Percentiles rank a stretch among this genome's conserved stretches.
These are phyloP conservation scores for Monosporascus cannonballus DNA, from an alignment of 2,329 filamentous ascomycete species.

Conservation along the genomic window DNA sequence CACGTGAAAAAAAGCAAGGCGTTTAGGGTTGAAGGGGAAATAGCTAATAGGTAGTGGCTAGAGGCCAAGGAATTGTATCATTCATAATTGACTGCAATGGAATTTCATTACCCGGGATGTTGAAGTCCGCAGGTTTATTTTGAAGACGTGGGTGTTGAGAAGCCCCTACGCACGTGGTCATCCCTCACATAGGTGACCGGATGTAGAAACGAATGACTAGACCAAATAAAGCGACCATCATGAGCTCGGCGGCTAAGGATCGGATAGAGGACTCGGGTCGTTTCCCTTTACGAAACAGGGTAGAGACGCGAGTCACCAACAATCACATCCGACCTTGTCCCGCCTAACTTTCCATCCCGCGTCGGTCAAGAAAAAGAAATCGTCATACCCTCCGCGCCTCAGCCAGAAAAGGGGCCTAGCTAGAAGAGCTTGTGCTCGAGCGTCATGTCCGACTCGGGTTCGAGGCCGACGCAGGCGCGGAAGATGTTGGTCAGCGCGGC, in stretches of 20 bases:
- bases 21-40: no score
- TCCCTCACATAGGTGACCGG: no score
- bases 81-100: background rate
- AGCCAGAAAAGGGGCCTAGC: constrained; percentile 6
- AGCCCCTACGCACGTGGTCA: background rate
- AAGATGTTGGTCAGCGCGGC: constrained; percentile 95
- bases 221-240: no score
- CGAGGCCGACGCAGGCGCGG: constrained; percentile 91
- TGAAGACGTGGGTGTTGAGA: background rate
- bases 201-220: no score
- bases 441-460: constrained; percentile 98
- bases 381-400: background rate
- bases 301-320: background rate
- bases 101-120: background rate
- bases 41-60: no score
- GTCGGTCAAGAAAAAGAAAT: background rate
- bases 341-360: no score
- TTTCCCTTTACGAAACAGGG: background rate
- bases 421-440: constrained; percentile 97
- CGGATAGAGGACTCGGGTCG: no score
- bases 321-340: no score
- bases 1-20: no score
- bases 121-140: background rate
- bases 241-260: no score
- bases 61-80: background rate